Evolutionary conservation across 257 asterid genomes (phyloP), one percentile per base, ranked within the genome.

Genomic region (Primulina tabacum): DNA sequence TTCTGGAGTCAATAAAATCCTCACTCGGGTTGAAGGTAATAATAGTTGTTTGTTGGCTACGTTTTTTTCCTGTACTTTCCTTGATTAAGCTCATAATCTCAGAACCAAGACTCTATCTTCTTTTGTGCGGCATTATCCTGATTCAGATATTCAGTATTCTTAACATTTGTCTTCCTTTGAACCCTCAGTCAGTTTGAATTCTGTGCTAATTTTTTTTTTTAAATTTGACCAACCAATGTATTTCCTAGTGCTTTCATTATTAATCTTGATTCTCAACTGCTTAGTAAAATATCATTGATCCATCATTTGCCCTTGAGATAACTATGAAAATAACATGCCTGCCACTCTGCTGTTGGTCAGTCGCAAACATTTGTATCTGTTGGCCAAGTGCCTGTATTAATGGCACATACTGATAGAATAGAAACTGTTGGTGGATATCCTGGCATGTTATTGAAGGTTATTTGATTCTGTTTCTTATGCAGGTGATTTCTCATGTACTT

Each of bases 1-100:
- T 43, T 43, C 55, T 64, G 86, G 81, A 73, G 75, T 50, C 71
- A 50, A 14, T 50, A 63, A 34, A 70, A 83, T 60, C 73, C 64
- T 69, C 66, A 72, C 69, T 61, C 64, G 56, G 33, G 78, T 77
- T 57, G 85, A 82, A 77, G 89, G 89, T 84, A 81, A 75, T 70
- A 47, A 33, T 73, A 38, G 6, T 4, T 43, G 55, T 43, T 43
- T 14, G 55, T 4, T 43, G 14, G n/a, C 7, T 43, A 14, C 18
- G 2, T 14, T 14, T 43, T 43, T 43, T 43, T 2, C 55, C 55
- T 43, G 14, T 43, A 14, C 55, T 43, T 4, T 43, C n/a, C 17
- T 14, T 43, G 55, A 4, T 14, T 43, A 43, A 4, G 14, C 17
- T 43, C 6, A 14, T 43, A 2, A 14, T 43, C 55, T 43, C 55